Base-by-base conservation (phyloP, 2,329 filamentous ascomycete species). In the Teratosphaeria zuluensis region DNA sequence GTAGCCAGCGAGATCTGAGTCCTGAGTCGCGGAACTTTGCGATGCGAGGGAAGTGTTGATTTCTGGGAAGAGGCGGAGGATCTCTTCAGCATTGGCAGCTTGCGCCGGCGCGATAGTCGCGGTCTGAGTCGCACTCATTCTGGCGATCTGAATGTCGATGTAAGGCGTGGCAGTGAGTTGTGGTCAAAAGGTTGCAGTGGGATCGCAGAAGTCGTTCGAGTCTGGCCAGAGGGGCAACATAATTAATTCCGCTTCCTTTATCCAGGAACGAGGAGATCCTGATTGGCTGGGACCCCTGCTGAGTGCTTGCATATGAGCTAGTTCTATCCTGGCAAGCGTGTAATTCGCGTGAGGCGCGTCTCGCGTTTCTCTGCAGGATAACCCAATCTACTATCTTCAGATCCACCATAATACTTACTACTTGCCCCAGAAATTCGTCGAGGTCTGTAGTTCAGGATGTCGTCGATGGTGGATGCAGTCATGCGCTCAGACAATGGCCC, bases 11-110 rank as follows among this genome's bases (percentile, higher is more conserved):
- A 97, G 82, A 59, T 90, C 90, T 63, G 77, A 77, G 67, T 86
- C 86, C 70, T 71, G 71, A 30, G 64, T 70, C 53, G 75, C 88
- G 80, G 74, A 61, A 28, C 74, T 76, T 61, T 76, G 72, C 56
- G 78, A 77, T 56, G 82, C 82, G 55, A 86, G 77, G 16, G 76
- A 77, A 28, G 82, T 84, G 73, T 85, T 83, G 66, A 87, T 83
- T 73, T 96, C 91, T 56, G 91, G 90, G 75, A 97, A 97, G 54
- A 97, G 83, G 62, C 85, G 86, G 60, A 92, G 81, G 68, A 99
- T 90, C 69, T 88, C 90, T 68, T 94, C 85, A 19, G 91, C 90
- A 56, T 90, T 95, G 69, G 84, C 80, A 48, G 80, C 69, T 56
- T 63, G 61, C 9, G 69, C 63, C 59, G 64, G 61, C 21, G 68